phyloP scores from a whole-genome alignment of 768 basidiomycete genomes.

The Omphalotus guepiniiformis region DNA sequence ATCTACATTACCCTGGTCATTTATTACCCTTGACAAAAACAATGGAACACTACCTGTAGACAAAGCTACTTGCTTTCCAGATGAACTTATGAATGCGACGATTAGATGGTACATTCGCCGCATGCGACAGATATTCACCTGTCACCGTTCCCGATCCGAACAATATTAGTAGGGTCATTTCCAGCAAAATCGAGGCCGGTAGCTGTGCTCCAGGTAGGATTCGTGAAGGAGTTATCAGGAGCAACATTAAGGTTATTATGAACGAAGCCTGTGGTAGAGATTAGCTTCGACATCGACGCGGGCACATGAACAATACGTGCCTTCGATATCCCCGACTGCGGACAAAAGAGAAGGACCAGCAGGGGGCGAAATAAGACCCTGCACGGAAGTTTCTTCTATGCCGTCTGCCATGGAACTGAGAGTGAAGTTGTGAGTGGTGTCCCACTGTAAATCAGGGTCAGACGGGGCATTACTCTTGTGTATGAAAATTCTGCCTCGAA shows the following conservation, averaged over 20 bases:
- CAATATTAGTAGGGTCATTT: constrained; percentile 32
- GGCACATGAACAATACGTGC: constrained; percentile 22
- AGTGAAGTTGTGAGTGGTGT: constrained; percentile 53
- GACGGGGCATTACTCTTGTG: neutral
- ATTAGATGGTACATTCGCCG: neutral
- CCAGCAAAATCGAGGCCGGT: constrained; percentile 41
- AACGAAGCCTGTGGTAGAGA: constrained; percentile 27
- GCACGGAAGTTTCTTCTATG: constrained; percentile 59
- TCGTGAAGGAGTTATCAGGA: constrained; percentile 27
- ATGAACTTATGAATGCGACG: constrained; percentile 24
- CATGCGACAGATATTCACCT: constrained; percentile 22
- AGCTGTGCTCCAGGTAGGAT: constrained; percentile 32
- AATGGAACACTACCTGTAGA: constrained; percentile 35
- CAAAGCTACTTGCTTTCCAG: constrained; percentile 52
- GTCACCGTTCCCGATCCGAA: constrained; percentile 44
- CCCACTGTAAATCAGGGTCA: constrained; percentile 40
- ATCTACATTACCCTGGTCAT: neutral
- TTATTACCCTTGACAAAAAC: neutral
- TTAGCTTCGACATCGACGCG: neutral
- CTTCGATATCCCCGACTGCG: constrained; percentile 50
- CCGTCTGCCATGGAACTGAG: constrained; percentile 59
- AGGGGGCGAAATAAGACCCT: constrained; percentile 57
- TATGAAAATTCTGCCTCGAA: constrained; percentile 4
- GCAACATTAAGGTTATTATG: constrained; percentile 30
- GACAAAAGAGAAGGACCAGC: constrained; percentile 55